Evolutionary conservation across 2,329 filamentous ascomycete species (phyloP).

Genomic region (Colletotrichum abscissum): DNA sequence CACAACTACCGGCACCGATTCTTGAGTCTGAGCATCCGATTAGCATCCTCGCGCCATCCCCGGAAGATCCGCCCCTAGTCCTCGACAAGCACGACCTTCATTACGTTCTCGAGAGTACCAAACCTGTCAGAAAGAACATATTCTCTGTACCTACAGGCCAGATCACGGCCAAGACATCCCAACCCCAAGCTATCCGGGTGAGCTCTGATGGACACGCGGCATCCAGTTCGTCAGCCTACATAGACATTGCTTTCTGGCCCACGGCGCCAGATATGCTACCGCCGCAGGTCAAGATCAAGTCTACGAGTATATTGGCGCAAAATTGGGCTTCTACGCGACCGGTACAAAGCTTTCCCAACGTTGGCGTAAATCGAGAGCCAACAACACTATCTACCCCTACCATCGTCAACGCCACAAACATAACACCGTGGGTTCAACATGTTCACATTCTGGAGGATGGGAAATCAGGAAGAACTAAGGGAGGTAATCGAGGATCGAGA

Average conservation of each 20-base stretch:
- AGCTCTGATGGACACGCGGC: conserved; percentile 58
- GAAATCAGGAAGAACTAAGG: background rate
- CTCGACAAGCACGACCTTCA: conserved; percentile 58
- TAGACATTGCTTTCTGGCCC: conserved; percentile 61
- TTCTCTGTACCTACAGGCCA: conserved; percentile 61
- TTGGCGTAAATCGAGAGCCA: conserved; percentile 56
- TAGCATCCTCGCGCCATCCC: conserved; percentile 61
- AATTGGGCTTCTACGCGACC: conserved; percentile 63
- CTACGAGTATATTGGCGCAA: conserved; percentile 61
- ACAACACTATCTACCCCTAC: conserved; percentile 44
- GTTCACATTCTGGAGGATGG: conserved; percentile 45
- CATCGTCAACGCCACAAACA: conserved; percentile 62
- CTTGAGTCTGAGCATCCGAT: conserved; percentile 57
- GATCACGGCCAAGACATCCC: conserved; percentile 55
- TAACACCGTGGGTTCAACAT: conserved; percentile 43
- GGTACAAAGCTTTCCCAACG: conserved; percentile 59
- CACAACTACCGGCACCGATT: conserved; percentile 41
- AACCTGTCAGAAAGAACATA: conserved; percentile 63
- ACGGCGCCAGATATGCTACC: conserved; percentile 51
- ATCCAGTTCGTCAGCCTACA: conserved; percentile 52
- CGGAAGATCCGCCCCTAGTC: conserved; percentile 63
- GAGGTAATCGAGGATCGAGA: conserved; percentile 11
- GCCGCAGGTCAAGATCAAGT: conserved; percentile 59
- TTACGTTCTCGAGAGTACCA: conserved; percentile 61
- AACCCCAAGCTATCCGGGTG: conserved; percentile 61